Percentiles rank a stretch among this genome's conserved stretches.
Conservation (phyloP, 345 rosid genomes). For the Pistacia vera region DNA sequence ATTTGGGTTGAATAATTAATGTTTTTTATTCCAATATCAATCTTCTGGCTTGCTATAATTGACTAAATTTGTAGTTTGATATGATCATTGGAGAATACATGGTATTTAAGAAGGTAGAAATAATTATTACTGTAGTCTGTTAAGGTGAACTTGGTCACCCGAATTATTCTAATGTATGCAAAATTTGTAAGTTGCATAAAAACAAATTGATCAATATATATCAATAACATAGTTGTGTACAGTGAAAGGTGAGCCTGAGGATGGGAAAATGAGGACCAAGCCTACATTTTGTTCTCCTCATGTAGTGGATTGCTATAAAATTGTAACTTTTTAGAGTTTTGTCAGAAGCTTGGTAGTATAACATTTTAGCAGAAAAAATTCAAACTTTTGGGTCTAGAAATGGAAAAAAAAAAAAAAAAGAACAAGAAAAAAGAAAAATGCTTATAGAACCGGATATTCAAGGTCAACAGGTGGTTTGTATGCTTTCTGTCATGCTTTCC, state of each 20-base stretch:
- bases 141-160: too few species aligned
- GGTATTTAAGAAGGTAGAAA: too few species aligned
- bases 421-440: neutral
- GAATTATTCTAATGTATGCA: too few species aligned
- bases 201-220: neutral
- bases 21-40: too few species aligned
- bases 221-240: neutral
- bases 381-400: neutral
- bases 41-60: too few species aligned
- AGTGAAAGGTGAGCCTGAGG: neutral
- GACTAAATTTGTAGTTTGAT: too few species aligned
- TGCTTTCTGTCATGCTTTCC: neutral
- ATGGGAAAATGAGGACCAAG: neutral
- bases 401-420: too few species aligned
- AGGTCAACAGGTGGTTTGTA: constrained; percentile 1
- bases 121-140: too few species aligned
- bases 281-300: neutral
- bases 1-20: too few species aligned
- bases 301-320: neutral
- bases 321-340: neutral
- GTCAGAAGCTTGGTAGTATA: neutral
- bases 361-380: neutral
- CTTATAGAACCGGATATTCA: neutral
- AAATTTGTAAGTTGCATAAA: too few species aligned
- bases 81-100: too few species aligned